Percentiles rank a stretch among this genome's conserved stretches.
phyloP scores from a whole-genome alignment of 306 rosid genomes.

The Acacia melanoxylon region DNA sequence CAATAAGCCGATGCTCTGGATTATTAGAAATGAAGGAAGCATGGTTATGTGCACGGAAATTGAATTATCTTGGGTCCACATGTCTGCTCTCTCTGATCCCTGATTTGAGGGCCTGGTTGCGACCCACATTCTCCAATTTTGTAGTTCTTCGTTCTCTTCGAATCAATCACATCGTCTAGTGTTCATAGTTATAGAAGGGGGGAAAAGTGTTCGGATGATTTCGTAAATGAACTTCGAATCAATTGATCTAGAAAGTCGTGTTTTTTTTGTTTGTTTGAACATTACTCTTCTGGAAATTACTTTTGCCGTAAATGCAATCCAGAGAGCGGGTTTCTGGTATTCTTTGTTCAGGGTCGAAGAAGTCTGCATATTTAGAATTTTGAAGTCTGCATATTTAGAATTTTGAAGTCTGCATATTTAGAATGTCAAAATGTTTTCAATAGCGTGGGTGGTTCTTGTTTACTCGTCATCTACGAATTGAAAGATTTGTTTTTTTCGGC shows the following conservation, averaged over 20 bases:
- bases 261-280: neutral
- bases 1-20: constrained; percentile 99
- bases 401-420: neutral
- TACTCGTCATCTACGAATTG: neutral
- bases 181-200: neutral
- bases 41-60: constrained; percentile 89
- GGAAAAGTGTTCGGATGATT: neutral
- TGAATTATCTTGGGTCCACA: constrained; percentile 52
- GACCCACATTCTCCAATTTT: constrained; percentile 51
- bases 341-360: neutral
- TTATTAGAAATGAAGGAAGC: constrained; percentile 62
- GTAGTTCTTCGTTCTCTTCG: neutral
- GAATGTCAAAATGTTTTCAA: neutral
- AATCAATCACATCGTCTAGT: neutral
- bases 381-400: too few species aligned
- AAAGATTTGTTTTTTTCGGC: neutral
- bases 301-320: neutral
- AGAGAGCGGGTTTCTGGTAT: neutral
- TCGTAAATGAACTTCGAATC: neutral
- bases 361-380: neutral
- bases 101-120: constrained; percentile 96
- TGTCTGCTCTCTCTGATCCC: constrained; percentile 85
- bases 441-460: neutral
- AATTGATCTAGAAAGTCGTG: neutral
- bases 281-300: neutral